phyloP scores from a whole-genome alignment of 1,139 yeast species.

The Yamadazyma triangularis region DNA sequence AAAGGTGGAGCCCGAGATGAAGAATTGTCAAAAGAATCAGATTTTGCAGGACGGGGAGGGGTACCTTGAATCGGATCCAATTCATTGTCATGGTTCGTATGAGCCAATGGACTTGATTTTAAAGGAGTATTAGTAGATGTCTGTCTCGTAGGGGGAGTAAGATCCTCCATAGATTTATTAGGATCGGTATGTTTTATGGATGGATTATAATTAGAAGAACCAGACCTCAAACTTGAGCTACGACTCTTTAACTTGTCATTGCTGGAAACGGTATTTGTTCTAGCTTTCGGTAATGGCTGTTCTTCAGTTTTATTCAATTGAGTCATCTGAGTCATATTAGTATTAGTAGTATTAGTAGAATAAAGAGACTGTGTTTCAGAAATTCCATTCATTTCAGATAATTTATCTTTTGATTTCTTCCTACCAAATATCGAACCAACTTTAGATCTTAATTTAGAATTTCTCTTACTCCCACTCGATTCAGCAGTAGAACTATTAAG shows the following conservation, averaged over 20 bases:
- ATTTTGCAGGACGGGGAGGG: too few species aligned
- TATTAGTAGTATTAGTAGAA: slow-evolving; percentile 18
- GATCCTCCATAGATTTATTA: background rate
- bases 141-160: too few species aligned
- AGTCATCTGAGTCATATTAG: slow-evolving; percentile 14
- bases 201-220: background rate
- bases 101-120: background rate
- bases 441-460: slow-evolving; percentile 57
- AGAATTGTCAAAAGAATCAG: too few species aligned
- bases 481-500: slow-evolving; percentile 2
- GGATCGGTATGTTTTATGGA: background rate
- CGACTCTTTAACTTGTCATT: too few species aligned
- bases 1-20: slow-evolving; percentile 2
- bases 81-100: slow-evolving; percentile 1
- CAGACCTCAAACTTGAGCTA: background rate
- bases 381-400: slow-evolving; percentile 18
- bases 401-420: slow-evolving; percentile 39
- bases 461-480: slow-evolving; percentile 15
- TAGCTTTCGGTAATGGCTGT: too few species aligned
- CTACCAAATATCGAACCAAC: slow-evolving; percentile 85
- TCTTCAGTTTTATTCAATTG: slow-evolving; percentile 6
- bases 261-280: slow-evolving; percentile 3
- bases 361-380: slow-evolving; percentile 32
- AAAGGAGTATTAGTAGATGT: slow-evolving; percentile 2
- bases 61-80: background rate